Conservation (phyloP, 495 filamentous ascomycete genomes). For the Cercophora newfieldiana region DNA sequence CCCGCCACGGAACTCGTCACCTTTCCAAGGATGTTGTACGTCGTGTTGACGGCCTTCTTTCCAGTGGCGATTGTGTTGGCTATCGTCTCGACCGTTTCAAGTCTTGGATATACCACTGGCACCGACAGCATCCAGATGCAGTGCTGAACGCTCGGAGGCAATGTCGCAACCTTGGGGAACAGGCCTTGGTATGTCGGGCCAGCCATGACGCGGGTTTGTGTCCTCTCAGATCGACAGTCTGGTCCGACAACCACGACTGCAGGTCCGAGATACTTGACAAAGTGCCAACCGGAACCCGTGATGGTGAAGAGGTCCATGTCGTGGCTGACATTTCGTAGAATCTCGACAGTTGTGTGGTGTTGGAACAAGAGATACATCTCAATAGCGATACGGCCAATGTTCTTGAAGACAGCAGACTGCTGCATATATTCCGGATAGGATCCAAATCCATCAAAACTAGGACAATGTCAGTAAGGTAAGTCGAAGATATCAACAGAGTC, state of each 20-base stretch:
- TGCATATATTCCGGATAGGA: constrained; percentile 99
- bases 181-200: constrained; percentile 96
- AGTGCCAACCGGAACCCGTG: constrained; percentile 96
- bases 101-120: constrained; percentile 84
- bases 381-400: constrained; percentile 94
- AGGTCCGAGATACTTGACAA: constrained; percentile 92
- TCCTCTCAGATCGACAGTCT: constrained; percentile 89
- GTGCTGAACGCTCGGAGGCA: constrained; percentile 93
- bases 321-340: constrained; percentile 79
- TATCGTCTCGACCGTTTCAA: constrained; percentile 87
- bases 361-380: constrained; percentile 99
- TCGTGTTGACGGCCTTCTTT: constrained; percentile 92
- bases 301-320: constrained; percentile 95
- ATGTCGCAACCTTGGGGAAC: constrained; percentile 89
- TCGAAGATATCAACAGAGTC: neutral
- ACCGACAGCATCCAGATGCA: constrained; percentile 94
- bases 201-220: constrained; percentile 87
- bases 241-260: constrained; percentile 86
- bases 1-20: constrained; percentile 91
- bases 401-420: constrained; percentile 94
- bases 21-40: constrained; percentile 93
- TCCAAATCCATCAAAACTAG: constrained; percentile 94
- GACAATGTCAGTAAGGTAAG: constrained; percentile 21
- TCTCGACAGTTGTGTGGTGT: constrained; percentile 93
- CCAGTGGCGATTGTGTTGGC: constrained; percentile 89